Evolutionary conservation across 306 rosid genomes (phyloP).

Genomic region (Lathyrus tuberosus): DNA sequence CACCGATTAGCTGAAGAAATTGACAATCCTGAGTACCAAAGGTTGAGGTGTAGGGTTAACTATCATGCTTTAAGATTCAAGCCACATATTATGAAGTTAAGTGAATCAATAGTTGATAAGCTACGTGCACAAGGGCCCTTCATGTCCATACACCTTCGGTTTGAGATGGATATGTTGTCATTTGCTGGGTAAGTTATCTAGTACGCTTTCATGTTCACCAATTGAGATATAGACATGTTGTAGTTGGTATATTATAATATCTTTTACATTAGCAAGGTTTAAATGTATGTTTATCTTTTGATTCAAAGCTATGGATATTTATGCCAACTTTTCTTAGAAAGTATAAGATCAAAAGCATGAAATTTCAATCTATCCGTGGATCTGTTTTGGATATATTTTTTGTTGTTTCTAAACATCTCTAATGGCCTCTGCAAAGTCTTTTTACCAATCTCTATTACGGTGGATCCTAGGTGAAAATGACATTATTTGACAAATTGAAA

Average conservation of each 20-base stretch:
- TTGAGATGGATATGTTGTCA: conserved; percentile 99
- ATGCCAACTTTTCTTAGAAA: conserved; percentile 32
- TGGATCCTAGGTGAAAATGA: not conserved
- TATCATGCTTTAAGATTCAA: conserved; percentile 96
- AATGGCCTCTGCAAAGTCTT: not conserved
- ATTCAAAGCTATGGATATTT: conserved; percentile 8
- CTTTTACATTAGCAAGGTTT: conserved; percentile 2
- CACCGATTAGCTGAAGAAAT: conserved; percentile 98
- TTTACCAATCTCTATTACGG: conserved; percentile 5
- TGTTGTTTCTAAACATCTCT: conserved; percentile 11
- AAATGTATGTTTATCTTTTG: conserved; percentile 22
- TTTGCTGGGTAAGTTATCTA: conserved; percentile 85
- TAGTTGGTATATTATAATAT: conserved; percentile 15
- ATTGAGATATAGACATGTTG: conserved; percentile 17
- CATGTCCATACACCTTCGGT: conserved; percentile 97
- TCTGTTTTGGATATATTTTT: not conserved
- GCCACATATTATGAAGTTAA: conserved; percentile 82
- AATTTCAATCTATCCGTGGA: not conserved
- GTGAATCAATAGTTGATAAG: conserved; percentile 92
- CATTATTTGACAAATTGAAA: conserved; percentile 25
- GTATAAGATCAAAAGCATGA: conserved; percentile 4
- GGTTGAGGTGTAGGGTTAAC: conserved; percentile 94
- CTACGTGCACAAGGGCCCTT: conserved; percentile 88
- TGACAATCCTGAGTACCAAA: conserved; percentile 87
- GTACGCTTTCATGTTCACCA: conserved; percentile 20